Percentiles rank a stretch among this genome's conserved stretches.
Conservation (phyloP, 495 filamentous ascomycete species). For the Podospora pseudoanserina region DNA sequence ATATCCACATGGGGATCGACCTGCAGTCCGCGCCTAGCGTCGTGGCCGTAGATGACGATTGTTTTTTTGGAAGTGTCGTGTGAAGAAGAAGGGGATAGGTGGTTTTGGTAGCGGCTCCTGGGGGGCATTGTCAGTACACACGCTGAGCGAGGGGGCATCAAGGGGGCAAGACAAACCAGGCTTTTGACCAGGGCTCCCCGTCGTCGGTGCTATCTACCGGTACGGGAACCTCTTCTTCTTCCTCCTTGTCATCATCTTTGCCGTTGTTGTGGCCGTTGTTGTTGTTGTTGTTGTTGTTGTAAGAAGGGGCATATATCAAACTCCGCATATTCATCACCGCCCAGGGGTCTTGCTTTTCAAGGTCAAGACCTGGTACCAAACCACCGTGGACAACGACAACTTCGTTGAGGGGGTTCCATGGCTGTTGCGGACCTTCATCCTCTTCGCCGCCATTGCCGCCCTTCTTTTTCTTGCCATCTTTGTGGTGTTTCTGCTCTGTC, state of each 20-base stretch:
- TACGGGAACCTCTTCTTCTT: slow-evolving; percentile 26
- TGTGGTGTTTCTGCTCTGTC: slow-evolving; percentile 10
- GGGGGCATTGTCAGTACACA: not conserved
- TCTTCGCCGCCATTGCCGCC: not conserved
- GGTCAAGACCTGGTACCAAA: slow-evolving; percentile 65
- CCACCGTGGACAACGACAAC: slow-evolving; percentile 82
- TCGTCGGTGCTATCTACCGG: slow-evolving; percentile 52
- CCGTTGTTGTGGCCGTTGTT: not conserved
- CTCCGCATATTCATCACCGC: slow-evolving; percentile 90
- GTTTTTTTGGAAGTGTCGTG: slow-evolving; percentile 14
- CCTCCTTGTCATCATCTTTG: not conserved
- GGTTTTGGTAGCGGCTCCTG: slow-evolving; percentile 36
- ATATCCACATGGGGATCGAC: slow-evolving; percentile 22
- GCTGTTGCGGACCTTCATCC: slow-evolving; percentile 24
- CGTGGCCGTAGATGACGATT: slow-evolving; percentile 82
- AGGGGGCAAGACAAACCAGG: slow-evolving; percentile 33
- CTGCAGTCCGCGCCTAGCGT: slow-evolving; percentile 67
- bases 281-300: slow-evolving; percentile 9
- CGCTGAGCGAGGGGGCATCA: too few relatives aligned
- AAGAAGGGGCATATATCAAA: slow-evolving; percentile 39
- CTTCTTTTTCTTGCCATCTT: not conserved
- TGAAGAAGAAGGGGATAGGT: slow-evolving; percentile 4
- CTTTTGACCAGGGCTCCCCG: slow-evolving; percentile 65
- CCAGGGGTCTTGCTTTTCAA: slow-evolving; percentile 73
- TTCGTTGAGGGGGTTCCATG: slow-evolving; percentile 47